Base-by-base conservation (phyloP, 257 asterid species). In the Petunia secreta region DNA sequence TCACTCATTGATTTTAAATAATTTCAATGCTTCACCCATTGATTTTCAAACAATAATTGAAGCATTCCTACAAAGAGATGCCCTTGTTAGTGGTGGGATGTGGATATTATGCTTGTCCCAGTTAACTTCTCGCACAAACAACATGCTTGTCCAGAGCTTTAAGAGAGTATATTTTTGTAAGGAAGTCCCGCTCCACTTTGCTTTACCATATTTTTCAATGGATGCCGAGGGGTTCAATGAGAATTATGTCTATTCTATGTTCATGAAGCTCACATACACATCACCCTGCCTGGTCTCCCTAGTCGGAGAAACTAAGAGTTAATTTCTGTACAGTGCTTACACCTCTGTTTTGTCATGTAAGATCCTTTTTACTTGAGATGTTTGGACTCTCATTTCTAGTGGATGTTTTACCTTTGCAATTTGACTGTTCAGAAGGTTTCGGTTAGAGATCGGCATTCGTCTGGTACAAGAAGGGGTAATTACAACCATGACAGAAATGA, bases 401-500 rank as follows among this genome's bases (percentile, higher is more conserved):
- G 58, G 75, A 53, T 16, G 7, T n/a, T 39, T 80, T 60, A 81
- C 59, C 40, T 79, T 80, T 80, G 68, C 57, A 54, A 53, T 48
- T 81, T 84, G 82, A 4, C 67, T 81, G 36, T 73, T 83, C 88
- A 85, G 97, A 95, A 91, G 90, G 86, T 87, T 53, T 85, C 97
- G 69, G 80, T 68, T 63, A 85, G 97, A 89, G 99, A 91, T 80
- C 93, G 91, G 15, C 90, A 88, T 77, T 71, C 97, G 15, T 80
- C 97, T 65, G 88, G 96, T 83, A 76, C 81, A 80, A 89, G 97
- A 89, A 90, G 96, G 84, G 97, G 98, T 85, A 88, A 83, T 80
- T 91, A 88, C 83, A 89, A 87, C 89, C 87, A 91, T 83, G 97
- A 92, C 81, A 85, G 94, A 86, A 91, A 84, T 62, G 93, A 91